A percentile compares a stretch with the other conserved stretches of the same genome.
phyloP scores from a whole-genome alignment of 148 eudicot species.

The Rhododendron ovatum region DNA sequence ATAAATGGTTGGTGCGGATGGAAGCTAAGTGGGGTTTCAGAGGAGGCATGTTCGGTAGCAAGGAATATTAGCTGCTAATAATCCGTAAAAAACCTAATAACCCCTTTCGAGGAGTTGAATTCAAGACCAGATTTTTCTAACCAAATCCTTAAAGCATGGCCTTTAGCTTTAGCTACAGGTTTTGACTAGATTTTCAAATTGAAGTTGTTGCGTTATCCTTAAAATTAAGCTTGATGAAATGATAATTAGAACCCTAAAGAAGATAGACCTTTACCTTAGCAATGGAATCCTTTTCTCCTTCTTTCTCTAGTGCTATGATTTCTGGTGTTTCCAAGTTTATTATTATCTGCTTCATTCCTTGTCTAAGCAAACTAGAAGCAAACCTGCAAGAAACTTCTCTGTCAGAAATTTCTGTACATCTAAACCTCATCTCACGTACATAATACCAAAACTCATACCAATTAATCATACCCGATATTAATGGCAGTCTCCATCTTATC shows the following conservation, averaged over 20 bases:
- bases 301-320: slow-evolving; percentile 64
- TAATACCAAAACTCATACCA: neutral
- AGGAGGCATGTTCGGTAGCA: slow-evolving; percentile 4
- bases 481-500: slow-evolving; percentile 99
- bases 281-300: slow-evolving; percentile 58
- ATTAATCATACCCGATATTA: slow-evolving; percentile 71
- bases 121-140: neutral
- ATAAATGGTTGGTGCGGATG: neutral
- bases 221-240: neutral
- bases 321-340: slow-evolving; percentile 70
- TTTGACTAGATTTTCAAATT: neutral
- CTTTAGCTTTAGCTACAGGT: neutral
- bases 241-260: neutral
- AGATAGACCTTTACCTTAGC: slow-evolving; percentile 41
- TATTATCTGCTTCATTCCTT: slow-evolving; percentile 88
- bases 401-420: slow-evolving; percentile 16
- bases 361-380: slow-evolving; percentile 92
- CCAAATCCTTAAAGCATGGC: neutral
- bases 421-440: neutral
- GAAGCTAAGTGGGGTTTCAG: neutral
- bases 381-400: slow-evolving; percentile 39
- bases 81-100: neutral
- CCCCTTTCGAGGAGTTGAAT: neutral
- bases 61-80: neutral
- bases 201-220: neutral